Percentiles rank a stretch among this genome's conserved stretches.
These are phyloP conservation scores for Petunia secreta DNA, from an alignment of 257 asterid species.

Conservation along the genomic window DNA sequence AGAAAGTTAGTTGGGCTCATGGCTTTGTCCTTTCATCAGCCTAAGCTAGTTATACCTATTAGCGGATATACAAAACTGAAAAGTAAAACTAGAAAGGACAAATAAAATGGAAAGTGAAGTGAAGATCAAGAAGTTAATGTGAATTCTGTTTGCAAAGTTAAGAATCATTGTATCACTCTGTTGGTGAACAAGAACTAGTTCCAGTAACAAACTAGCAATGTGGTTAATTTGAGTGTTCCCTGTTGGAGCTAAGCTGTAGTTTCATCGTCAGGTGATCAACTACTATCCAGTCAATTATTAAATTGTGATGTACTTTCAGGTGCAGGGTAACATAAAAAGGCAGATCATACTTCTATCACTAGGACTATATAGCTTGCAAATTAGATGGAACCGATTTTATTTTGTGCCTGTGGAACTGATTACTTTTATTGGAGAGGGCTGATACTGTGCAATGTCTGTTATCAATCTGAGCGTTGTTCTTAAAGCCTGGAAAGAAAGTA, in stretches of 20 bases:
- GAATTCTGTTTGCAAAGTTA: not conserved
- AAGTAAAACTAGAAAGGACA: not conserved
- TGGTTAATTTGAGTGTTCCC: too few relatives aligned
- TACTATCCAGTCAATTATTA: too few relatives aligned
- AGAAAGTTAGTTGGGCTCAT: not conserved
- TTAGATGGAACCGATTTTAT: too few relatives aligned
- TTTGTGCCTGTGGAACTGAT: not conserved
- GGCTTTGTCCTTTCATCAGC: not conserved
- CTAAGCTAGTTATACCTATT: not conserved
- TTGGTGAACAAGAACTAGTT: too few relatives aligned
- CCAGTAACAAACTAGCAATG: too few relatives aligned
- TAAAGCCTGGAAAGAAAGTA: too few relatives aligned
- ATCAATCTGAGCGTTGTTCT: too few relatives aligned
- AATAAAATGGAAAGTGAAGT: not conserved
- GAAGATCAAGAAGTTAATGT: not conserved
- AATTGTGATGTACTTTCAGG: too few relatives aligned
- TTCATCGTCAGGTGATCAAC: not conserved
- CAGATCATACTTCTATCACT: too few relatives aligned
- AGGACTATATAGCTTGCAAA: not conserved
- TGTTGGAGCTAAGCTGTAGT: not conserved
- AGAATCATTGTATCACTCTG: too few relatives aligned
- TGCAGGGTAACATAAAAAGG: too few relatives aligned
- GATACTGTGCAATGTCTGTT: not conserved
- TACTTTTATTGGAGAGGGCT: too few relatives aligned
- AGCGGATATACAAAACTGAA: not conserved